Conservation (phyloP, 148 eudicot species). For the Arbutus unedo region DNA sequence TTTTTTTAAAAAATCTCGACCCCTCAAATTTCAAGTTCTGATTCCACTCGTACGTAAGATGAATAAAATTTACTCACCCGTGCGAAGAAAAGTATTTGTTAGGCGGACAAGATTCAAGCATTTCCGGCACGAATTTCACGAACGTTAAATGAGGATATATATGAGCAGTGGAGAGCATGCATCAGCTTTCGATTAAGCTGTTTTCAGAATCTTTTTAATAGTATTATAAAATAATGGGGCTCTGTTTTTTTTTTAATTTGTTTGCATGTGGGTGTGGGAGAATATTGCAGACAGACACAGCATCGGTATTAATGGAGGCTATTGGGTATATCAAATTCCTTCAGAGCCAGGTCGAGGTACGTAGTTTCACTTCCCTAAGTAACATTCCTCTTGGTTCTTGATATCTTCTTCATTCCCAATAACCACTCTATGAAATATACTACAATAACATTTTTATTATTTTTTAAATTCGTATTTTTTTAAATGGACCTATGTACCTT, state of each 20-base stretch:
- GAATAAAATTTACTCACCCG: no score
- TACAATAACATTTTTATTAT: not conserved
- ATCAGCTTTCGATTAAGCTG: no score
- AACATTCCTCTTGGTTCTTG: constrained; percentile 40
- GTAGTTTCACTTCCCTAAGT: constrained; percentile 29
- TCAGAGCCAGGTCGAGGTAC: constrained; percentile 91
- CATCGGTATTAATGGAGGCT: constrained; percentile 90
- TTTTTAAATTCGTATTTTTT: no score
- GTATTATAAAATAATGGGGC: not conserved
- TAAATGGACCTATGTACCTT: not conserved
- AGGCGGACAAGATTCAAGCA: not conserved
- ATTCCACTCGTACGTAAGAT: no score
- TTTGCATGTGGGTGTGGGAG: constrained; percentile 25
- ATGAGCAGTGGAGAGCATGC: not conserved
- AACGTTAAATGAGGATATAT: not conserved
- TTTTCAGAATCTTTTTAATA: not conserved
- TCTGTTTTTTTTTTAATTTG: not conserved
- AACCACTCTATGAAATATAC: no score
- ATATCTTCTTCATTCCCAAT: not conserved
- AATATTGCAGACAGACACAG: constrained; percentile 84
- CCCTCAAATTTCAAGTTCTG: no score
- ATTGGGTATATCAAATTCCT: constrained; percentile 93
- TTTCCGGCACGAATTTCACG: constrained; percentile 1
- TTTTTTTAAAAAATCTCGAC: no score
- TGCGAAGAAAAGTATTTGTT: no score